phyloP scores from a whole-genome alignment of 495 filamentous ascomycete species.

The Parachaetomium inaequale region DNA sequence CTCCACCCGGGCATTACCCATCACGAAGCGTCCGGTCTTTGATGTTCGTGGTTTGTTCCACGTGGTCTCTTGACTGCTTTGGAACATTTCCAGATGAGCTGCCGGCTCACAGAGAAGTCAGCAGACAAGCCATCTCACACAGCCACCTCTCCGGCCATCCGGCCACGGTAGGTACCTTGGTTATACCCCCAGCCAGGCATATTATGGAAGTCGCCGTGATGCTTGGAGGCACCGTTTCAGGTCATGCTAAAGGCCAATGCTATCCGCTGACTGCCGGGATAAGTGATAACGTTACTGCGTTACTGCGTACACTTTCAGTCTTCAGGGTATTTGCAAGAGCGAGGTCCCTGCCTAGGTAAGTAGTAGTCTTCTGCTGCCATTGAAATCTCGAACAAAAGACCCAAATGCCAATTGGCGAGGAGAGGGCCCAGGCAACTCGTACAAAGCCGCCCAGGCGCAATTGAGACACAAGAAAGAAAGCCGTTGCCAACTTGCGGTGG shows the following conservation, averaged over 20 bases:
- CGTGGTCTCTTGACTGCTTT: conserved; percentile 2
- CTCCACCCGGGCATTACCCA: conserved; percentile 3
- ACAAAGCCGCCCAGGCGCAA: neutral
- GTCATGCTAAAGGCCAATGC: neutral
- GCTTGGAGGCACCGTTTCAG: neutral
- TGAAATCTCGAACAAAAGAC: neutral
- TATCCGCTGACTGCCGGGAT: neutral
- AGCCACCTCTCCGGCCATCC: too few relatives aligned
- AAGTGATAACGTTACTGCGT: too few relatives aligned
- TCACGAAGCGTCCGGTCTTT: neutral
- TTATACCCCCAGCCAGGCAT: neutral
- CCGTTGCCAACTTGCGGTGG: neutral
- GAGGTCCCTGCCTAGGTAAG: too few relatives aligned
- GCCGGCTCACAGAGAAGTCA: too few relatives aligned
- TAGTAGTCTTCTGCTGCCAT: neutral
- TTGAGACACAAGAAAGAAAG: neutral
- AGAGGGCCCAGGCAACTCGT: neutral
- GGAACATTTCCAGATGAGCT: too few relatives aligned
- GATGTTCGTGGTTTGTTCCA: neutral
- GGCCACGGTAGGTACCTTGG: too few relatives aligned
- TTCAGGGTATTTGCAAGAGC: too few relatives aligned
- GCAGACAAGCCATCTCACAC: neutral
- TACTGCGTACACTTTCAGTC: too few relatives aligned
- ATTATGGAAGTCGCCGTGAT: neutral
- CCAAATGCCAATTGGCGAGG: neutral